A percentile compares a stretch with the other conserved stretches of the same genome.
phyloP scores from a whole-genome alignment of 805 yeast species.

The Metschnikowia santaceciliae region DNA sequence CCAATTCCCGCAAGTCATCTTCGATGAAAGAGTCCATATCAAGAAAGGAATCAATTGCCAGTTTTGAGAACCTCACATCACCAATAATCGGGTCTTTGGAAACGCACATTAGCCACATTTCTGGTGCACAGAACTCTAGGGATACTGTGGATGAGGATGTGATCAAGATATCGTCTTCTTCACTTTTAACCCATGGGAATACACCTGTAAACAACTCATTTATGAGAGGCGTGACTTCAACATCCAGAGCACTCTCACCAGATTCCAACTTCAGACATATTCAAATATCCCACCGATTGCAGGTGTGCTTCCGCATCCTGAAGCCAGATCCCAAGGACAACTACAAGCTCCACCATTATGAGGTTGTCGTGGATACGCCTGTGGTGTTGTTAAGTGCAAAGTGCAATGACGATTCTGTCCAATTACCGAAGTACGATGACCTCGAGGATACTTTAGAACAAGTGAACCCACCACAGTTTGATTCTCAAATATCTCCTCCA shows the following conservation, averaged over 20 bases:
- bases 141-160: conserved; percentile 17
- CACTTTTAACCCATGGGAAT: conserved; percentile 27
- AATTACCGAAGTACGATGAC: conserved; percentile 39
- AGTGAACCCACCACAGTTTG: neutral
- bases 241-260: conserved; percentile 48
- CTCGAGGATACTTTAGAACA: conserved; percentile 6
- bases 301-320: conserved; percentile 65
- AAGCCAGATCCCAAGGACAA: conserved; percentile 49
- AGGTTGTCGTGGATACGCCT: conserved; percentile 78
- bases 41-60: conserved; percentile 4
- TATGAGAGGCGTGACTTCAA: conserved; percentile 33
- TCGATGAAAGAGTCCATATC: conserved; percentile 29
- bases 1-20: conserved; percentile 6
- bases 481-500: conserved; percentile 10
- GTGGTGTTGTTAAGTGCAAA: conserved; percentile 44
- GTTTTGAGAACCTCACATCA: conserved; percentile 20
- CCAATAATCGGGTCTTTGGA: conserved; percentile 39
- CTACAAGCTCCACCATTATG: conserved; percentile 63
- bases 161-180: conserved; percentile 29
- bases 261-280: conserved; percentile 63
- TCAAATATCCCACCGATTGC: conserved; percentile 62
- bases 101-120: conserved; percentile 32
- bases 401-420: conserved; percentile 38
- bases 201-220: conserved; percentile 24
- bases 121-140: conserved; percentile 5